phyloP scores from a whole-genome alignment of 768 basidiomycete species.

The Suillus bovinus region DNA sequence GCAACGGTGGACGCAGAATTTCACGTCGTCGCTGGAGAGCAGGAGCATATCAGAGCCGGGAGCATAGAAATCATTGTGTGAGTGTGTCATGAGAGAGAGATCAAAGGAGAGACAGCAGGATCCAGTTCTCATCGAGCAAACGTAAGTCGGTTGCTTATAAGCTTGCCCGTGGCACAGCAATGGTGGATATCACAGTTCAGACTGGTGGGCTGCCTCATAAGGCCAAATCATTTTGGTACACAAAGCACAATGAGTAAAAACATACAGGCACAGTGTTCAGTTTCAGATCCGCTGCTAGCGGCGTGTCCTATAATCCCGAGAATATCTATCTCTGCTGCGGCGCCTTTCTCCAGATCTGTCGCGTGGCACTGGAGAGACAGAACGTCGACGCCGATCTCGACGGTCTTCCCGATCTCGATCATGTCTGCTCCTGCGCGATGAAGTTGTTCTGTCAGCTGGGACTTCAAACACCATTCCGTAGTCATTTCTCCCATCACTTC shows the following conservation, averaged over 20 bases:
- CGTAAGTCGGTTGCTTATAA: neutral
- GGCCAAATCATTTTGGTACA: conserved; percentile 4
- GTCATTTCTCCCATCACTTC: conserved; percentile 31
- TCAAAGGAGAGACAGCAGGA: conserved; percentile 9
- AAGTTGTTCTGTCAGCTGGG: conserved; percentile 35
- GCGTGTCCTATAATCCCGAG: conserved; percentile 36
- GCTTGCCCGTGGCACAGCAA: neutral
- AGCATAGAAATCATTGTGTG: conserved; percentile 40
- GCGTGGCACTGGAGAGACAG: conserved; percentile 23
- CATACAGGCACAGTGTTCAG: conserved; percentile 22
- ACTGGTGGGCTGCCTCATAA: neutral
- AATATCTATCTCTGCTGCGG: conserved; percentile 37
- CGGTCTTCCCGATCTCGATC: conserved; percentile 37
- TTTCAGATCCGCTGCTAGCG: conserved; percentile 22
- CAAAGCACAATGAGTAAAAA: conserved; percentile 12
- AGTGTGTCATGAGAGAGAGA: conserved; percentile 27
- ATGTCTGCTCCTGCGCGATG: conserved; percentile 49
- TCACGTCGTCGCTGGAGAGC: conserved; percentile 42
- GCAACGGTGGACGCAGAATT: conserved; percentile 62
- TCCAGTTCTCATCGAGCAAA: conserved; percentile 14
- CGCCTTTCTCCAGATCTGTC: conserved; percentile 24
- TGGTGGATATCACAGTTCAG: neutral
- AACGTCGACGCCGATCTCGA: conserved; percentile 25
- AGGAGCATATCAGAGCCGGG: conserved; percentile 56
- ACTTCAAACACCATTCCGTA: conserved; percentile 90